Evolutionary conservation across 2,329 filamentous ascomycete species (phyloP).

Genomic region (Cladosporium sp.): DNA sequence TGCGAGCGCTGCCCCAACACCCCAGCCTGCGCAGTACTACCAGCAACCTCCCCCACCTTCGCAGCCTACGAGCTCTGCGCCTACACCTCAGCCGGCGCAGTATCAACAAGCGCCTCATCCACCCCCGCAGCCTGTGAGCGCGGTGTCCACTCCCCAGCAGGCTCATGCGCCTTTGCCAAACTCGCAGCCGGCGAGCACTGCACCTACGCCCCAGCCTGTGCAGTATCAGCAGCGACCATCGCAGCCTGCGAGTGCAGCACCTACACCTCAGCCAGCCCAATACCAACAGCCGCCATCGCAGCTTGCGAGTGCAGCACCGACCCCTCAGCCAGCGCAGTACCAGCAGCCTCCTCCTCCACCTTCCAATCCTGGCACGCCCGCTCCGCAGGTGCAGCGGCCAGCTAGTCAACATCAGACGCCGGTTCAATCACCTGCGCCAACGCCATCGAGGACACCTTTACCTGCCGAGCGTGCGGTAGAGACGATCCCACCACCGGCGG

Average conservation of each 20-base stretch:
- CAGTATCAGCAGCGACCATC: neutral
- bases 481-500: neutral
- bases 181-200: neutral
- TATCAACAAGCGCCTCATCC: neutral
- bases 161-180: neutral
- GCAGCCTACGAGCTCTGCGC: neutral
- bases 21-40: neutral
- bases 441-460: neutral
- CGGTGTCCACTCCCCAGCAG: neutral
- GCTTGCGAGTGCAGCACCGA: neutral
- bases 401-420: neutral
- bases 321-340: neutral
- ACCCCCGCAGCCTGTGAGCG: neutral
- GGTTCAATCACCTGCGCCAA: neutral
- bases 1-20: neutral
- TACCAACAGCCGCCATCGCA: neutral
- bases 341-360: neutral
- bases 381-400: neutral
- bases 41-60: neutral
- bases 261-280: neutral
- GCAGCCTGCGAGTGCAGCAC: neutral
- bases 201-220: neutral
- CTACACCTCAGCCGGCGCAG: neutral
- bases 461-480: neutral
- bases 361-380: neutral